Base-by-base conservation (phyloP, 306 rosid species). In the Phaseolus lunatus region DNA sequence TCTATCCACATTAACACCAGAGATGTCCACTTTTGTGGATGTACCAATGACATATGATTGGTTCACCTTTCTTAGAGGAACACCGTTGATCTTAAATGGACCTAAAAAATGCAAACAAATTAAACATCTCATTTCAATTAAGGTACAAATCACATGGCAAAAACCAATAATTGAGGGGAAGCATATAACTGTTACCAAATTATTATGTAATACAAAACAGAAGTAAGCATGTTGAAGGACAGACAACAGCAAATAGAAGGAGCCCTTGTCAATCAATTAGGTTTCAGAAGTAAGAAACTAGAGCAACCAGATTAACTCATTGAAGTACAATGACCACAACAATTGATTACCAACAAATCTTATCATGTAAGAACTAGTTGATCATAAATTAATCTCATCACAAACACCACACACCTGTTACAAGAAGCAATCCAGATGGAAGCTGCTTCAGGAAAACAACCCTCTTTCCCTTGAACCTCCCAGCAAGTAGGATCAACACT, bases 381-480 rank as follows among this genome's bases (percentile, higher is more conserved):
- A 67, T 27, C 8, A 43, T 8, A 54, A 22, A 22, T 27, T 44
- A 47, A 14, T 49, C 33, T 31, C 58, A 41, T 9, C 19, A 59
- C 85, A 74, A 54, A n/a, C 59, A 47, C 44, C n/a, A 57, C 64
- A 24, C 3, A 86, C 92, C 92, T 29, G 92, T 84, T 35, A 89
- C 89, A 69, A 89, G 83, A 67, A 89, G 90, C 87, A 89, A 80
- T 44, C 92, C 92, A 49, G 92, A 89, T 20, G 90, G 44, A 12
- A 89, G 86, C 86, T 89, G 92, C 81, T 89, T 89, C 77, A 89
- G 47, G 49, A 89, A 89, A 47, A 86, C 90, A 20, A 89, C 92
- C 69, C 92, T 82, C 76, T 83, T 89, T 57, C 93, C 93, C 85
- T 73, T 89, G 78, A 89, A 89, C 37, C 90, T 81, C 68, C 90